Evolutionary conservation across 176 grass and related monocot genomes (phyloP), one percentile per base, ranked within the genome.

Genomic region (Poa annua): DNA sequence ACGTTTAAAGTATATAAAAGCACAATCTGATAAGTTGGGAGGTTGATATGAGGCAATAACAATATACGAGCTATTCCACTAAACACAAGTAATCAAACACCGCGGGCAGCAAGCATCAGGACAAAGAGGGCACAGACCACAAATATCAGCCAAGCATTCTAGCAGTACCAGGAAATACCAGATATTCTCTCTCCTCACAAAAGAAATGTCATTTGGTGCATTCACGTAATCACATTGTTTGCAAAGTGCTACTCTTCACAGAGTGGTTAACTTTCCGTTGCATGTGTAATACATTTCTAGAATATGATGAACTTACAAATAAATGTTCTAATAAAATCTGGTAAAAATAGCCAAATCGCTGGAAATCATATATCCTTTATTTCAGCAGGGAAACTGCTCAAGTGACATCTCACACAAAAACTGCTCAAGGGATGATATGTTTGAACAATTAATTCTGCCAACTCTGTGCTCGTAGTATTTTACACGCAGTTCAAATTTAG

Each of bases 401-500:
- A 45, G 38, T 70, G 67, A 70, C 55, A 24, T 3, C 55, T 22
- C n/a, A 59, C 54, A 59, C 13, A 62, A 14, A 65, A 64, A 64
- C 12, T 72, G 21, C 69, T 48, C 69, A 72, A 48, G 69, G 7
- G 42, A 49, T 72, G 21, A 48, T 49, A 47, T 71, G 41, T 47
- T 71, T 47, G 42, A 72, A 72, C 17, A 45, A 48, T 72, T 16
- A 10, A 71, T 22, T 70, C 66, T 70, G 38, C 11, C 38, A 70
- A 44, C 38, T 41, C 66, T 24, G 36, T 69, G 66, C 21, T 44
- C 66, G 22, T 49, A 48, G 22, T 49, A 72, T 24, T 48, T 48
- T 72, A 25, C 69, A 72, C 47, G 42, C 68, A 48, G 48, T 72
- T 72, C 69, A 25, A 26, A 72, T 72, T 72, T 16, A 72, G 41